Evolutionary conservation across 768 basidiomycete species (phyloP), one percentile per base, ranked within the genome.

Genomic region (Russula lepida): DNA sequence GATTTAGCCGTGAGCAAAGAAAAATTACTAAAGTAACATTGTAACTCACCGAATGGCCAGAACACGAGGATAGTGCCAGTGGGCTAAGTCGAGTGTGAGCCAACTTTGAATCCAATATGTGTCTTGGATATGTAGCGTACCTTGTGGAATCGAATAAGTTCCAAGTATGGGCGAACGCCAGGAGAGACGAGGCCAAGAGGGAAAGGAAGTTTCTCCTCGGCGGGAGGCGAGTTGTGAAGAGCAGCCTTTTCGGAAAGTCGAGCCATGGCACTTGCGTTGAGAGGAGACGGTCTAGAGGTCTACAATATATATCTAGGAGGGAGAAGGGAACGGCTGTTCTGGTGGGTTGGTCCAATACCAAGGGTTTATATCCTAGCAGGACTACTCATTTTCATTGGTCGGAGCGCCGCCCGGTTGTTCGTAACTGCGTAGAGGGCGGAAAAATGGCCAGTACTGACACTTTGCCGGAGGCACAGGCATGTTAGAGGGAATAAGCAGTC

Each of bases 121-220:
- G n/a, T n/a, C 9, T 19, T 8, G 30, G 25, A 21, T 4, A 23
- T 13, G 25, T 21, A 23, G 27, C 53, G 4, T 37, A 63, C 58
- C 48, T 64, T 64, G 25, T 64, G 63, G 48, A 64, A 64, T 17
- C 63, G 56, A 47, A 64, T 66, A 30, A 66, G 65, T 54, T 66
- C 63, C 33, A 66, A 47, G 41, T 66, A 66, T 1, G 64, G 64
- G 33, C 64, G 64, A 21, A 66, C 63, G 4, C 51, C 64, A 8
- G 57, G 58, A 3, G 64, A 63, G 30, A 66, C 63, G 32, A 49
- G 58, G 49, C 64, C 62, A 21, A 66, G 64, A 21, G 64, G 64
- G 55, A 66, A 66, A 15, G 64, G 43, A 30, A 66, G 64, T 21
- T 66, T 66, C 55, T 64, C 56, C 13, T 62, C 33, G 25, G 32